Evolutionary conservation across 331 rosid species (phyloP), one percentile per base, ranked within the genome.

Genomic region (Rhamnella rubrinervis): DNA sequence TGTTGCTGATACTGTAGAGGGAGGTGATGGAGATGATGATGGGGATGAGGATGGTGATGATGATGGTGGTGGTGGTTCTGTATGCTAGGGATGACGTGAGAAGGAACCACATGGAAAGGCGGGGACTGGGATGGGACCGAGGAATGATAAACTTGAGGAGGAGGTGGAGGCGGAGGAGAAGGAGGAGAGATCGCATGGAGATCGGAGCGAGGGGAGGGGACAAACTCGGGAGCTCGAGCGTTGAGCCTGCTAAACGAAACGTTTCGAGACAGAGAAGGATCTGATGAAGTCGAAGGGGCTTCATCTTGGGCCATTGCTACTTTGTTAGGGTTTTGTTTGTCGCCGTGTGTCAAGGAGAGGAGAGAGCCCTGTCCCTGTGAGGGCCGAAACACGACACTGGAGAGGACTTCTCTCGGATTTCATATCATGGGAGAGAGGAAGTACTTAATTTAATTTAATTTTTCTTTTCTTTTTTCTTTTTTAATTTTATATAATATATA

Each of bases 181-280:
- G 86, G 82, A 1, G 88, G 72, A n/a, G 83, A 83, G 25, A 67
- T 73, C 25, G 68, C 68, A 23, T 65, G 85, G 66, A 72, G 83
- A 73, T 83, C 91, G 70, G 84, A 7, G 55, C 91, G 86, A 20
- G 81, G 78, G 19, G 87, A 49, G 39, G 91, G 63, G 21, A 93
- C 93, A 61, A 90, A 93, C 77, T 86, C 98, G 4, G 89, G 93
- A 15, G 98, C 98, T 81, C 78, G 89, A 0, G 98, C 98, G 89
- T 93, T 93, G 81, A 93, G 97, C 26, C 92, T 86, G 65, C 97
- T 88, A 59, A 83, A 80, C 17, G 96, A 92, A 55, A 65, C 75
- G 85, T 63, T 90, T 18, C 85, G 80, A 6, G 88, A 77, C 6
- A 83, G 78, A 31, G 19, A 31, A 55, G 89, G 88, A 79, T 85